Conservation (phyloP, 2,329 filamentous ascomycete genomes). For the Cladophialophora carrionii region DNA sequence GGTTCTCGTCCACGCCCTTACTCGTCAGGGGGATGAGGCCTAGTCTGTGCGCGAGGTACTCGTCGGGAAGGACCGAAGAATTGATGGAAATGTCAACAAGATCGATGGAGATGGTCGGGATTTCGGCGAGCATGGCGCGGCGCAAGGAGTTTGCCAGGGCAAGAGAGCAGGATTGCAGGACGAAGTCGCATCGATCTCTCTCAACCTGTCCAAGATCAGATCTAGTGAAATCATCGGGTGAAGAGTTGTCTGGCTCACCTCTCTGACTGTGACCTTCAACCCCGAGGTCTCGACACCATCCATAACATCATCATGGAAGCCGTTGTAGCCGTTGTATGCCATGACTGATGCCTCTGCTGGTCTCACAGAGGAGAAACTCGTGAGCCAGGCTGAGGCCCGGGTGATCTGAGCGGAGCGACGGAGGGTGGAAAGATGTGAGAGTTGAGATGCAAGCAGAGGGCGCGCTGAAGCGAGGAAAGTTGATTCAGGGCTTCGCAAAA, state of each 20-base stretch:
- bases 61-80: constrained; percentile 93
- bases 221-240: not conserved
- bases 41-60: constrained; percentile 91
- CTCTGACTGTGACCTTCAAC: constrained; percentile 54
- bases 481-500: not conserved
- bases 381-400: not conserved
- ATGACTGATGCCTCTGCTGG: constrained; percentile 26
- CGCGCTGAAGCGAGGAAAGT: not conserved
- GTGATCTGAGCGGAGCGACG: not conserved
- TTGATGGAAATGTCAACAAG: constrained; percentile 91
- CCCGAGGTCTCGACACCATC: constrained; percentile 51
- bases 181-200: constrained; percentile 81
- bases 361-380: not conserved
- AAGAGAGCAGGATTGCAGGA: constrained; percentile 85
- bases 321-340: constrained; percentile 38
- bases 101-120: constrained; percentile 93
- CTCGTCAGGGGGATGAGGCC: constrained; percentile 87
- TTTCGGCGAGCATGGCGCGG: constrained; percentile 87
- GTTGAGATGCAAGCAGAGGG: not conserved
- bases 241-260: constrained; percentile 41
- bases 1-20: constrained; percentile 75
- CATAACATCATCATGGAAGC: constrained; percentile 43
- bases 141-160: constrained; percentile 91
- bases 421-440: not conserved
- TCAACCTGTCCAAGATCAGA: constrained; percentile 64